Evolutionary conservation across 495 filamentous ascomycete genomes (phyloP), one percentile per base, ranked within the genome.

Genomic region (Sordaria brevicollis): DNA sequence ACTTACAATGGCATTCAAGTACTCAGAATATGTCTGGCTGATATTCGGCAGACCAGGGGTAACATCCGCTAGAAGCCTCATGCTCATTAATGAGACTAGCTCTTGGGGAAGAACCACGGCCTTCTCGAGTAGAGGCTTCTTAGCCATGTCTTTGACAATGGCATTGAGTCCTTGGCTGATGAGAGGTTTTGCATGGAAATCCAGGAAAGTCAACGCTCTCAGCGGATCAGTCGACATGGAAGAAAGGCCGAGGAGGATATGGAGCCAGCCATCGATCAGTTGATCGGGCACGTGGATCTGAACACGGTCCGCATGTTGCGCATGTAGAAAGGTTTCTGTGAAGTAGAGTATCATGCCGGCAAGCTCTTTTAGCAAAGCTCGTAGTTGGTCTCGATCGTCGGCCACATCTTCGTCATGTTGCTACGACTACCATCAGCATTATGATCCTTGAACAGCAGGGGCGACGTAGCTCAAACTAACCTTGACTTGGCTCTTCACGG

Each of bases 71-170:
- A 74, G 67, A 9, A 83, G 70, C 31, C 76, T 75, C 37, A 74
- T 71, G 43, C 73, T 78, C 0, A 83, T 68, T 25, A 83, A 70
- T 33, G 79, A 72, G 11, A 79, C 72, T 10, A 81, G 70, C 17
- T 82, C 81, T 6, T 75, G 71, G 11, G 81, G 80, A 19, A 76
- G 67, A 43, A 81, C 72, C 8, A 80, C 76, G 15, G 77, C 74
- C 38, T 74, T 76, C 7, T 78, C 76, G 1, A 78, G 71, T 8
- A 75, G 70, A 7, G 67, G 70, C 7, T 62, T 71, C 66, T 66
- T 69, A 75, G 29, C 76, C 74, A 35, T 82, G 78, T 13, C 77
- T 76, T 31, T 62, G 0, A 62, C 49, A 62, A 62, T 62, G 49
- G 49, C 49, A 0, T 62, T 31, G 49, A 62, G 49, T 8, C 49